These are phyloP conservation scores for Magnolia kwangsiensis DNA, from an alignment of 164 flowering plant species.

Conservation along the genomic window DNA sequence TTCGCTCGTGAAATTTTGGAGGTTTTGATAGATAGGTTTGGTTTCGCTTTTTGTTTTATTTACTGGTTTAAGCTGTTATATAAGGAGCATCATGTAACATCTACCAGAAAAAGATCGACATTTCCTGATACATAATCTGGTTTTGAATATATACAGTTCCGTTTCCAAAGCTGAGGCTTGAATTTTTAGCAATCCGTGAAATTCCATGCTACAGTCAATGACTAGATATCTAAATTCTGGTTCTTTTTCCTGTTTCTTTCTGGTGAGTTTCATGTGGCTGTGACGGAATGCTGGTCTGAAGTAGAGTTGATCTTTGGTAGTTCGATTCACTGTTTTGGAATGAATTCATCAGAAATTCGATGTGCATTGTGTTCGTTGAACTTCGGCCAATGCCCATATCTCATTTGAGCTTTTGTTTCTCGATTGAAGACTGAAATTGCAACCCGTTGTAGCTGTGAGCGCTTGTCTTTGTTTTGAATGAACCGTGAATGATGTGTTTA, in stretches of 20 bases:
- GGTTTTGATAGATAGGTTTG: slow-evolving; percentile 2
- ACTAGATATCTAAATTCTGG: not conserved
- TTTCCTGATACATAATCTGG: slow-evolving; percentile 3
- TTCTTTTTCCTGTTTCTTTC: not conserved
- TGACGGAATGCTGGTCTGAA: too few relatives aligned
- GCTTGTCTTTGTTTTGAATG: too few relatives aligned
- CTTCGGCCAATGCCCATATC: too few relatives aligned
- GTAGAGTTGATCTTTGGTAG: too few relatives aligned
- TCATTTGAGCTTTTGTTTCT: too few relatives aligned
- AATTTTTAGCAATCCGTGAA: not conserved
- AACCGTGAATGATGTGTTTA: too few relatives aligned
- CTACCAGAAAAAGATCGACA: slow-evolving; percentile 10
- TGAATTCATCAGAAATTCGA: too few relatives aligned
- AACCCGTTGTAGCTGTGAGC: too few relatives aligned
- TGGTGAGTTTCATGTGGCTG: too few relatives aligned
- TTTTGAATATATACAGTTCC: slow-evolving; percentile 3
- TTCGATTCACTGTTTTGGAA: too few relatives aligned
- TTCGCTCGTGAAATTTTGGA: slow-evolving; percentile 5
- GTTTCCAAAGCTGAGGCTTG: not conserved
- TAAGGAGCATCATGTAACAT: slow-evolving; percentile 21
- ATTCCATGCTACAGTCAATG: not conserved
- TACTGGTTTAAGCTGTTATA: slow-evolving; percentile 6
- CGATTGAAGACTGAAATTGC: too few relatives aligned
- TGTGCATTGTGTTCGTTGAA: too few relatives aligned
- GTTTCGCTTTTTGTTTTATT: slow-evolving; percentile 10